Conservation (phyloP, 202 grass and related monocot genomes). For the Zizania palustris region DNA sequence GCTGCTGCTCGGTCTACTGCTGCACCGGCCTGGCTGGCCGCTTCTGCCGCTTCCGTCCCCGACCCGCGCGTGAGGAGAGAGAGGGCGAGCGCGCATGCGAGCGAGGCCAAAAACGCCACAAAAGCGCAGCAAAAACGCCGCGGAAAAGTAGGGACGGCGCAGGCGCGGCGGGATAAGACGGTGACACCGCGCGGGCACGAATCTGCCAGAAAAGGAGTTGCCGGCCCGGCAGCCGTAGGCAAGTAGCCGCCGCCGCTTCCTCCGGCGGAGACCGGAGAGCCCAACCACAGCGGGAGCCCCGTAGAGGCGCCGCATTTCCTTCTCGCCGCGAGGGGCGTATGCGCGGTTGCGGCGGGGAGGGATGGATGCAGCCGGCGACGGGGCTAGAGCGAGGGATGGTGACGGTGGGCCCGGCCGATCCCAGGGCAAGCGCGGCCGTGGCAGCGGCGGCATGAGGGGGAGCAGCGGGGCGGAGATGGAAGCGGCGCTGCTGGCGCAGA, state of each 20-base stretch:
- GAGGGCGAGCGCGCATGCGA: not conserved
- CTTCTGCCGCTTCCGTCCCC: not conserved
- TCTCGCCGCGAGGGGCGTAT: constrained; percentile 31
- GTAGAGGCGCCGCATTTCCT: constrained; percentile 33
- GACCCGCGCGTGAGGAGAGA: constrained; percentile 39
- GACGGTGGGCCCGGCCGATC: no score
- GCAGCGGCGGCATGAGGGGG: constrained; percentile 33
- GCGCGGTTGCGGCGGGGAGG: constrained; percentile 18
- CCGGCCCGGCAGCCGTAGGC: no score
- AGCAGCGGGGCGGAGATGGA: constrained; percentile 14
- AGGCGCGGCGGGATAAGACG: constrained; percentile 31
- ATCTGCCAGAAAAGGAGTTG: not conserved
- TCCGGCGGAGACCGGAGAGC: no score
- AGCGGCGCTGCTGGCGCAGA: constrained; percentile 9
- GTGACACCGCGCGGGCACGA: not conserved
- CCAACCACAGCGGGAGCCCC: not conserved
- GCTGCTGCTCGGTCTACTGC: no score
- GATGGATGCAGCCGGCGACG: constrained; percentile 63
- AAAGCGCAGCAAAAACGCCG: not conserved
- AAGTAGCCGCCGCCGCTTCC: no score
- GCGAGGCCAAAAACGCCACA: not conserved
- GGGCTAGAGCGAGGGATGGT: no score
- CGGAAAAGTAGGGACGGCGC: not conserved
- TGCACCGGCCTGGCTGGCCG: constrained; percentile 4
- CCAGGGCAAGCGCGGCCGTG: constrained; percentile 29